These are phyloP conservation scores for Amanita exitialis DNA, from an alignment of 768 basidiomycete genomes.

Conservation along the genomic window DNA sequence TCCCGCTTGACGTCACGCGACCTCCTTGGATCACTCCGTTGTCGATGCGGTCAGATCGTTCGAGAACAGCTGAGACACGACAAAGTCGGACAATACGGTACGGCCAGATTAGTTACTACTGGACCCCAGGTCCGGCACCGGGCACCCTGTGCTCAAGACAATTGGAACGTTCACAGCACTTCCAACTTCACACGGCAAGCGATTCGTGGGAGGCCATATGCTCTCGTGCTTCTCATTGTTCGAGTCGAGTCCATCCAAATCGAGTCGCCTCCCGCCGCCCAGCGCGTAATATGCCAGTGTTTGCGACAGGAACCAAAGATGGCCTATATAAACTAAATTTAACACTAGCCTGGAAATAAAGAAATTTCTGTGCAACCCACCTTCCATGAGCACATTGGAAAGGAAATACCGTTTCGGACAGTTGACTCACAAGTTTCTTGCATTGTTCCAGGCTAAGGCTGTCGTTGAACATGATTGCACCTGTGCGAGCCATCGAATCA, in stretches of 20 bases:
- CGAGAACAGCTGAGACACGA: too few species aligned
- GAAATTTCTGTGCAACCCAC: slow-evolving; percentile 23
- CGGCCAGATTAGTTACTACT: not conserved
- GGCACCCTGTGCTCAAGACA: not conserved
- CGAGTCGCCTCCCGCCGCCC: slow-evolving; percentile 11
- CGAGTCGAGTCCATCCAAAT: slow-evolving; percentile 17
- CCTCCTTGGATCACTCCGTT: not conserved
- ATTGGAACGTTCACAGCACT: not conserved
- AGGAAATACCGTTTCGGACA: slow-evolving; percentile 70
- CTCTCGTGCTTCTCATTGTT: slow-evolving; percentile 3
- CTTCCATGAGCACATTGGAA: slow-evolving; percentile 97
- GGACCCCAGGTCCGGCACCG: too few species aligned
- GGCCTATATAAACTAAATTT: slow-evolving; percentile 18
- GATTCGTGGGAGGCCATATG: slow-evolving; percentile 1
- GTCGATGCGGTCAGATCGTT: too few species aligned
- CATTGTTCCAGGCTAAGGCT: slow-evolving; percentile 59
- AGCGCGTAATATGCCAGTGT: not conserved
- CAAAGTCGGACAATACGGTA: too few species aligned
- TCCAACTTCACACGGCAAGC: not conserved
- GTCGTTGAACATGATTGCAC: slow-evolving; percentile 98
- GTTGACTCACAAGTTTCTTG: slow-evolving; percentile 49
- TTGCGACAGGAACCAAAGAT: slow-evolving; percentile 24
- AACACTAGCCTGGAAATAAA: not conserved
- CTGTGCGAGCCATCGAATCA: slow-evolving; percentile 27
- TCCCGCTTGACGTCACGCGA: slow-evolving; percentile 19